Evolutionary conservation across 306 rosid genomes (phyloP).

Genomic region (Alnus glutinosa): DNA sequence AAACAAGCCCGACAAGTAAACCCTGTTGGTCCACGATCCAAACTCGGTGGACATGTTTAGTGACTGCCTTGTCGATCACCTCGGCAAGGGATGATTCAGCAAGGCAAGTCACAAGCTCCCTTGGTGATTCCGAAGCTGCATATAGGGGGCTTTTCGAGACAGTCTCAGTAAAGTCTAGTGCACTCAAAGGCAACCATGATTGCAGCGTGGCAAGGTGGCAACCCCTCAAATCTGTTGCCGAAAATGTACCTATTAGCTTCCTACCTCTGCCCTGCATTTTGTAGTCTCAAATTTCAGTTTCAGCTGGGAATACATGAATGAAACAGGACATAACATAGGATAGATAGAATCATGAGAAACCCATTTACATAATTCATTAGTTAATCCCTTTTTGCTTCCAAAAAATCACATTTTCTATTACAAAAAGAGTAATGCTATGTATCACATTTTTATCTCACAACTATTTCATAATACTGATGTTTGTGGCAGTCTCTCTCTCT

Average conservation of each 20-base stretch:
- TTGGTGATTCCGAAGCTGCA: slow-evolving; percentile 19
- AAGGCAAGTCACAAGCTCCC: slow-evolving; percentile 62
- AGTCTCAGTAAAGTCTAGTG: slow-evolving; percentile 56
- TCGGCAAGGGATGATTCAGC: slow-evolving; percentile 46
- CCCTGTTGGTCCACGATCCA: slow-evolving; percentile 82
- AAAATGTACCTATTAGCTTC: slow-evolving; percentile 67
- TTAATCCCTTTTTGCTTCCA: no score
- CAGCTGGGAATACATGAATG: not conserved
- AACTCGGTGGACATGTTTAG: slow-evolving; percentile 68
- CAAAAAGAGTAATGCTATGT: no score
- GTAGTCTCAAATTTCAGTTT: not conserved
- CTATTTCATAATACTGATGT: no score
- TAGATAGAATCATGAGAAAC: not conserved
- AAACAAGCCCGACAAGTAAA: slow-evolving; percentile 69
- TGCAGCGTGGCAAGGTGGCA: slow-evolving; percentile 60
- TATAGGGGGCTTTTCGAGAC: slow-evolving; percentile 39
- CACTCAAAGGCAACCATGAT: slow-evolving; percentile 71
- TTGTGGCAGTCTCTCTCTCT: no score
- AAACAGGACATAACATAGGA: not conserved
- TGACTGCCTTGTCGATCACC: slow-evolving; percentile 61
- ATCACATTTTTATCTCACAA: no score
- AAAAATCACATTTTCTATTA: no score
- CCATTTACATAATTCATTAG: no score
- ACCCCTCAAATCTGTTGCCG: slow-evolving; percentile 76
- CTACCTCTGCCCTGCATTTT: slow-evolving; percentile 63